Conservation (phyloP, 202 grass and related monocot species). For the Dendrocalamus latiflorus region DNA sequence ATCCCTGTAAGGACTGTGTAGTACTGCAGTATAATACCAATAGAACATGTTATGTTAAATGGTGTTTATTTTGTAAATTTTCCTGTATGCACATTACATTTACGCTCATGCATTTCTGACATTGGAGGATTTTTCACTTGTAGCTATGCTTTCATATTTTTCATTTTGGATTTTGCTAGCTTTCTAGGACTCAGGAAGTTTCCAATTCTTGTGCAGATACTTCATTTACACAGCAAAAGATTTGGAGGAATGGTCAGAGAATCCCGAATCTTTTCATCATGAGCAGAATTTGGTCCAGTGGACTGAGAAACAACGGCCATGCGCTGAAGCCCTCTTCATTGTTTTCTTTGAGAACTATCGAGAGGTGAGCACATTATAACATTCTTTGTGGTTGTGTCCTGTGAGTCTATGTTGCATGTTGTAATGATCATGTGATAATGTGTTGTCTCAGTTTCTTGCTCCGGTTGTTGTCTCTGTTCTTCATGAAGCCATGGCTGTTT, state of each 20-base stretch:
- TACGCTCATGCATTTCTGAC: neutral
- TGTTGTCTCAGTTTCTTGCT: conserved; percentile 63
- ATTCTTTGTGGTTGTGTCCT: conserved; percentile 10
- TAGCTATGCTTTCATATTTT: neutral
- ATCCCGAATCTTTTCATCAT: conserved; percentile 88
- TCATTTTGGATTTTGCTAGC: neutral
- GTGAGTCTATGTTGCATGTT: conserved; percentile 13
- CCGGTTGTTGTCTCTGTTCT: conserved; percentile 89
- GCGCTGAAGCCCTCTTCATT: conserved; percentile 95
- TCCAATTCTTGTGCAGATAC: conserved; percentile 47
- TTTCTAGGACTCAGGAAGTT: conserved; percentile 15
- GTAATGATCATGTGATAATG: conserved; percentile 28
- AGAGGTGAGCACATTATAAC: conserved; percentile 54
- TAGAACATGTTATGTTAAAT: neutral
- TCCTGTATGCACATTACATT: neutral
- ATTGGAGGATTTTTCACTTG: neutral
- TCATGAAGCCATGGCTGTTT: conserved; percentile 76
- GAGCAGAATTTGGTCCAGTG: conserved; percentile 96
- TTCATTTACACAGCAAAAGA: conserved; percentile 97
- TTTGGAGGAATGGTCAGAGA: conserved; percentile 88
- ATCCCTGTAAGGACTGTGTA: neutral
- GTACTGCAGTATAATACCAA: conserved; percentile 7
- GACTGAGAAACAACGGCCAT: conserved; percentile 86
- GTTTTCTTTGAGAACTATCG: conserved; percentile 92
- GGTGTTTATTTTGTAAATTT: neutral